Percentiles rank a stretch among this genome's conserved stretches.
Evolutionary conservation across 495 filamentous ascomycete genomes (phyloP).

Genomic region (Xylaria bambusicola): DNA sequence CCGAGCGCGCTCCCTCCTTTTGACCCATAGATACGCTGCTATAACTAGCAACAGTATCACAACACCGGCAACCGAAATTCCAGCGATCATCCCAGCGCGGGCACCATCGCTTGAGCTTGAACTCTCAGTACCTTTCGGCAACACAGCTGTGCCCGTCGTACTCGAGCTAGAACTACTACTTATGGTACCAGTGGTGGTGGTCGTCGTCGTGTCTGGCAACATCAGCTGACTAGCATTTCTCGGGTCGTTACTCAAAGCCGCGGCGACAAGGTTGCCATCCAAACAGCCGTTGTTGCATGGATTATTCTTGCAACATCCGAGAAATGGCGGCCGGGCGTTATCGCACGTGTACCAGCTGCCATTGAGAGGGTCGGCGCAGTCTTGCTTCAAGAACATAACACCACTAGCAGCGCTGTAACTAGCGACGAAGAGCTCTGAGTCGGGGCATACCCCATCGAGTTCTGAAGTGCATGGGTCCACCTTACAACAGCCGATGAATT

Average conservation of each 20-base stretch:
- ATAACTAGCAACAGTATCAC: constrained; percentile 17
- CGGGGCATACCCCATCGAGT: constrained; percentile 29
- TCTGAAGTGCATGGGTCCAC: constrained; percentile 31
- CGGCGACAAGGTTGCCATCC: constrained; percentile 21
- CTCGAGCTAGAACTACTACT: no score
- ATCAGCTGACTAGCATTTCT: constrained; percentile 16
- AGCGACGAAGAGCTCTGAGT: constrained; percentile 20
- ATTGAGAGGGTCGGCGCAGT: constrained; percentile 18
- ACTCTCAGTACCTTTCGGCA: not conserved
- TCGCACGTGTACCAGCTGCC: constrained; percentile 37
- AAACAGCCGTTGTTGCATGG: constrained; percentile 33
- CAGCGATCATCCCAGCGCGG: constrained; percentile 19
- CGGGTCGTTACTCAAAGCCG: constrained; percentile 18
- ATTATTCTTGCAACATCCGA: constrained; percentile 38
- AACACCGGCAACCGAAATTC: constrained; percentile 14
- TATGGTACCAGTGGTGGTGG: not conserved
- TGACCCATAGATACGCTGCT: constrained; percentile 10
- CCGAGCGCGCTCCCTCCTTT: not conserved
- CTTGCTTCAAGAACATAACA: constrained; percentile 25
- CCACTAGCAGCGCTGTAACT: constrained; percentile 28
- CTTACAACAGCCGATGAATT: constrained; percentile 41
- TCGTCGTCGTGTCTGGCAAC: not conserved
- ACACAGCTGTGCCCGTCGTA: not conserved
- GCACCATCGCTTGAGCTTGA: not conserved
- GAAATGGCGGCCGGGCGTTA: constrained; percentile 27